These are phyloP conservation scores for Clathrus columnatus DNA, from an alignment of 768 basidiomycete species.

Conservation along the genomic window DNA sequence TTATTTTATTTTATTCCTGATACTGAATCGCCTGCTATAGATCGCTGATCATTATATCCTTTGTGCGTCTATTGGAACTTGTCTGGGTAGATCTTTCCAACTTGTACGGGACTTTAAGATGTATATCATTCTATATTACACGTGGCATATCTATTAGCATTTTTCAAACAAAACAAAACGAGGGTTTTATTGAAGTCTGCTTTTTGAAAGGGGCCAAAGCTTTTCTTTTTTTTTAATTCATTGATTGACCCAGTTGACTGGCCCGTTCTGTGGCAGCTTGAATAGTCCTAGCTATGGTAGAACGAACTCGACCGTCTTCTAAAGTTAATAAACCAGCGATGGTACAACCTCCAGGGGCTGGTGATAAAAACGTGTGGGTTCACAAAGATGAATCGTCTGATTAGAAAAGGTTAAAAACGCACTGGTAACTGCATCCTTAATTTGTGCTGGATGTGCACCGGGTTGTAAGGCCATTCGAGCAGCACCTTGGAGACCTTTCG, in stretches of 20 bases:
- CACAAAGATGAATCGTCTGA: background rate
- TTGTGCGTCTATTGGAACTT: conserved; percentile 25
- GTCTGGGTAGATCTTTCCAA: conserved; percentile 17
- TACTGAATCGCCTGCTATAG: conserved; percentile 9
- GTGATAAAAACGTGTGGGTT: background rate
- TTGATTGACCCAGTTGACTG: conserved; percentile 67
- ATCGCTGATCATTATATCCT: conserved; percentile 10
- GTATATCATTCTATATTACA: background rate
- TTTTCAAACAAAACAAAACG: background rate
- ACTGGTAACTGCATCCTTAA: conserved; percentile 98
- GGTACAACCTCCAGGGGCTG: conserved; percentile 96
- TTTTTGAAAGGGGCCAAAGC: too few relatives aligned
- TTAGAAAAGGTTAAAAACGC: conserved; percentile 22
- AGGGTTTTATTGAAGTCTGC: background rate
- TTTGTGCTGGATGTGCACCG: conserved; percentile 87
- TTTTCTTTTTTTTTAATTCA: conserved; percentile 29
- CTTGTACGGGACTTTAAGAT: too few relatives aligned
- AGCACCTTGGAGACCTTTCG: conserved; percentile 84
- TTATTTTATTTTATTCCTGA: background rate
- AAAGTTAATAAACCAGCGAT: conserved; percentile 94
- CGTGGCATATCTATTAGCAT: background rate
- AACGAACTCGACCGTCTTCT: conserved; percentile 89
- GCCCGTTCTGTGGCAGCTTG: conserved; percentile 90
- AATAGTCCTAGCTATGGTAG: conserved; percentile 90
- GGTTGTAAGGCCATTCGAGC: conserved; percentile 90